phyloP scores from a whole-genome alignment of 225 moss, liverwort and hornwort genomes.

The Marchantia polymorpha region DNA sequence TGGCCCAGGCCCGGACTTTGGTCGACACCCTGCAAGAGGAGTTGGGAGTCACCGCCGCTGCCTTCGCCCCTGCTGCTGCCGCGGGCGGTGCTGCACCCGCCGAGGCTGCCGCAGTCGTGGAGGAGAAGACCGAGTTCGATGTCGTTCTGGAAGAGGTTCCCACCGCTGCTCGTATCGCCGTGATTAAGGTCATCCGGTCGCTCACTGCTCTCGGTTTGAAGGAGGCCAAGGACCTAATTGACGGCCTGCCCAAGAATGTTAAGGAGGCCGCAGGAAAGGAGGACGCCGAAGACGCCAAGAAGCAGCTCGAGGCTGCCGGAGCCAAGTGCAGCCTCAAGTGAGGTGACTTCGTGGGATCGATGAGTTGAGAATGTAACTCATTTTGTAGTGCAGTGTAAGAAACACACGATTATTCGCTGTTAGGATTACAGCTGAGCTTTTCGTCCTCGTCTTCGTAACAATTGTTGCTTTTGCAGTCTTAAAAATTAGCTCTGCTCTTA shows the following conservation, averaged over 20 bases:
- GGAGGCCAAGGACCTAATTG: slow-evolving; percentile 91
- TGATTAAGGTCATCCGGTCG: slow-evolving; percentile 76
- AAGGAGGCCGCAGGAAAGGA: slow-evolving; percentile 73
- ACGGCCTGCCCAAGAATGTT: slow-evolving; percentile 80
- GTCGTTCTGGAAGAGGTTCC: slow-evolving; percentile 60
- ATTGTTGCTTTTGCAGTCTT: not conserved
- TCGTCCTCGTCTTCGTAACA: not conserved
- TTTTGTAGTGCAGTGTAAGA: not conserved
- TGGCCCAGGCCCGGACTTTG: slow-evolving; percentile 61
- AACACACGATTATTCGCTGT: not conserved
- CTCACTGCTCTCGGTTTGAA: slow-evolving; percentile 72
- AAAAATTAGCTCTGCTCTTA: not conserved
- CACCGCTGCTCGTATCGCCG: slow-evolving; percentile 53
- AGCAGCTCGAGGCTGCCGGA: slow-evolving; percentile 63
- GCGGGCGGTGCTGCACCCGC: slow-evolving; percentile 43
- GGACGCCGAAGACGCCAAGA: slow-evolving; percentile 75
- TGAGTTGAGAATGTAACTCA: not conserved
- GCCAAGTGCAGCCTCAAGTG: slow-evolving; percentile 63
- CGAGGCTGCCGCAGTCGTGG: slow-evolving; percentile 59
- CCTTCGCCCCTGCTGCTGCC: slow-evolving; percentile 52
- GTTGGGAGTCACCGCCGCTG: slow-evolving; percentile 60
- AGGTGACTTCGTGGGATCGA: slow-evolving; percentile 11
- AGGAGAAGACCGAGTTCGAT: slow-evolving; percentile 86
- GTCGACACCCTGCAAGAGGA: slow-evolving; percentile 60
- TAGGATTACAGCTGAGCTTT: not conserved